These are phyloP conservation scores for Phaeosphaeriaceae sp. DNA, from an alignment of 2,329 filamentous ascomycete genomes.

Conservation along the genomic window DNA sequence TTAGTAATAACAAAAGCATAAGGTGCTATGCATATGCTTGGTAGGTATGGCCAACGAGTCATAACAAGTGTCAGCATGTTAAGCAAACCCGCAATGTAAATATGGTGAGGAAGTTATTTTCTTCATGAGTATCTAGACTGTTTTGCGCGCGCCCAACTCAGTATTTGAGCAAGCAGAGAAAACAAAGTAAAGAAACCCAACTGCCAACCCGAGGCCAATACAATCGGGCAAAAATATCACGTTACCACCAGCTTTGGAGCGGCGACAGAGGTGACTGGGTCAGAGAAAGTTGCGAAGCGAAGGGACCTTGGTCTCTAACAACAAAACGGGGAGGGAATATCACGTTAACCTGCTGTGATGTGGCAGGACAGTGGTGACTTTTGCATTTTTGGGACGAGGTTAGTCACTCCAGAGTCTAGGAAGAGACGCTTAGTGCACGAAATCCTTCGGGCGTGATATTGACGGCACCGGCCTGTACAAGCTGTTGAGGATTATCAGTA, in stretches of 20 bases:
- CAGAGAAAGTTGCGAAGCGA: slow-evolving; percentile 39
- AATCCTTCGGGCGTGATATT: slow-evolving; percentile 85
- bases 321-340: slow-evolving; percentile 25
- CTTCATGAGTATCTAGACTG: no score
- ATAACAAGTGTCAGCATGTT: no score
- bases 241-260: slow-evolving; percentile 35
- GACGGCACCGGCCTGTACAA: slow-evolving; percentile 94
- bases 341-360: slow-evolving; percentile 41
- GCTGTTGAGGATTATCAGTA: slow-evolving; percentile 41
- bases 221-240: slow-evolving; percentile 32
- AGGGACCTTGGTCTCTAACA: slow-evolving; percentile 13
- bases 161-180: no score
- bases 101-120: no score
- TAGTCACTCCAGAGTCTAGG: slow-evolving; percentile 5
- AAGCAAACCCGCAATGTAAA: no score
- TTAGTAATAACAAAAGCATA: no score
- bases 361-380: slow-evolving; percentile 46
- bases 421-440: slow-evolving; percentile 59
- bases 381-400: slow-evolving; percentile 17
- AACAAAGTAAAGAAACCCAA: no score
- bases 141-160: no score
- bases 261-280: slow-evolving; percentile 48
- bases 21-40: no score
- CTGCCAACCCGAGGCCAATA: no score
- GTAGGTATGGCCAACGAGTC: no score